Base-by-base conservation (phyloP, 1,284 basidiomycete genomes). In the Ganoderma sinense region DNA sequence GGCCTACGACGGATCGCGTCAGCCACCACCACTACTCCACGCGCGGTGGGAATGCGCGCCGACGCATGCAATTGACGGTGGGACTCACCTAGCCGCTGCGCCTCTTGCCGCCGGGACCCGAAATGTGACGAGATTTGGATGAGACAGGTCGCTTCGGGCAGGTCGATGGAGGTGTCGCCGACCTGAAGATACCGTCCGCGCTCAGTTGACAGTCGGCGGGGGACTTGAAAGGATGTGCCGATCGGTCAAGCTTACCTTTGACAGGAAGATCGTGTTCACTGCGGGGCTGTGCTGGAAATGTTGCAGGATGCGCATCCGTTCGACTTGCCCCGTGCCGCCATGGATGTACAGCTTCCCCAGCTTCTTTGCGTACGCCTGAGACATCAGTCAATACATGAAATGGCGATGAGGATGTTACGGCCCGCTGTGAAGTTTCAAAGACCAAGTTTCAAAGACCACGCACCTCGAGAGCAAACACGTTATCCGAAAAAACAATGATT, bases 111-210 rank as follows among this genome's bases (percentile, higher is more conserved):
- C 71, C 98, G 93, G 51, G 97, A 99, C 31, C 98, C 98, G 82
- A 99, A 99, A 83, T 99, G 98, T 20, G 97, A 98, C n/a, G 97
- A 98, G 75, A 99, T 99, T 84, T 99, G 98, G 75, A 99, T 99
- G 72, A 99, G 89, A 82, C 98, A 99, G 8, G 98, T 99, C 62
- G 98, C 98, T 84, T 99, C 98, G 33, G 98, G 98, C 65, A 99
- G 84, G 85, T 99, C 98, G 81, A 99, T 99, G 55, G 97, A 99
- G 40, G 98, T 99, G 82, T 99, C 98, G 77, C 98, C 98, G 76
- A 99, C 97, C 94, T 96, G 75, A 18, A 55, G 72, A 36, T 73
- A 71, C 62, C 70, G 63, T 65, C 48, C 67, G 66, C 43, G 16
- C 63, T 71, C 29, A 73, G 67, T 41, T 43, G 61, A 65, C 43